These are phyloP conservation scores for Macadamia tetraphylla DNA, from an alignment of 164 flowering plant genomes.

Conservation along the genomic window DNA sequence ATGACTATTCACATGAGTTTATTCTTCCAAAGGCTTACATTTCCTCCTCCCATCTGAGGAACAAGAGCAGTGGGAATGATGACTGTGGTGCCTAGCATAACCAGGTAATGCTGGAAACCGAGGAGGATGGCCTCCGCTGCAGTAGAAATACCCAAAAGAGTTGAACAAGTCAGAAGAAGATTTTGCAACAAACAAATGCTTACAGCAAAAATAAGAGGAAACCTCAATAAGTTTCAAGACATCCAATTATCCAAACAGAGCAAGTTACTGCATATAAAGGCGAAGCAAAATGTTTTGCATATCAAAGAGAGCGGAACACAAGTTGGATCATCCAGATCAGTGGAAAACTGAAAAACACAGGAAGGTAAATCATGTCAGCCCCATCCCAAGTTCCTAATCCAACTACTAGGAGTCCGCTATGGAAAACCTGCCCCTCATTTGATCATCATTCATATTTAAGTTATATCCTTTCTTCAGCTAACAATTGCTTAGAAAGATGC, in stretches of 20 bases:
- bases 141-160: constrained; percentile 7
- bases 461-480: no score
- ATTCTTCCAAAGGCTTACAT: constrained; percentile 36
- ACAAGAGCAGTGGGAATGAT: constrained; percentile 64
- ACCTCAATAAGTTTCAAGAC: no score
- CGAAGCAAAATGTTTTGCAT: no score
- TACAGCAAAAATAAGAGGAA: neutral
- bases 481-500: no score
- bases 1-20: neutral
- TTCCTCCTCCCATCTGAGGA: constrained; percentile 90
- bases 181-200: no score
- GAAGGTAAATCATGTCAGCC: neutral
- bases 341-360: neutral
- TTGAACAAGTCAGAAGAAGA: neutral
- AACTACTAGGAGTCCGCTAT: no score
- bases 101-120: constrained; percentile 83
- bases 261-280: no score
- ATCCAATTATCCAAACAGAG: no score
- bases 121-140: constrained; percentile 88
- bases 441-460: no score
- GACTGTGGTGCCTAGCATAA: constrained; percentile 92
- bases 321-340: neutral
- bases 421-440: no score
- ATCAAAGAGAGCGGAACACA: no score
- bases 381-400: no score